Evolutionary conservation across 352 stramenopile genomes (phyloP), one percentile per base, ranked within the genome.

Genomic region (Lagenidium giganteum): DNA sequence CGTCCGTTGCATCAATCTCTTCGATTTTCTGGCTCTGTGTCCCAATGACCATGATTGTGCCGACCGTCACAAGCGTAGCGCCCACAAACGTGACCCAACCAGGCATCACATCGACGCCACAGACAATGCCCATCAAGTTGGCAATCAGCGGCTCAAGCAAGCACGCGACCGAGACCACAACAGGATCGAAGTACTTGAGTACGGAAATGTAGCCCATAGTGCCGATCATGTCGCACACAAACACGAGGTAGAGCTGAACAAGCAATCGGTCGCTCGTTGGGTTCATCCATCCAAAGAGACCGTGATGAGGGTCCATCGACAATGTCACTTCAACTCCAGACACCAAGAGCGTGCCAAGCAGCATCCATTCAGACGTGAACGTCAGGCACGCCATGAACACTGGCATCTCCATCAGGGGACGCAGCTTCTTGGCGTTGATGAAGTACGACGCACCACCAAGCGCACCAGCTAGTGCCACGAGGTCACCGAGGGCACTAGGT

Each of bases 151-250:
- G 82, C 60, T 95, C 81, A 37, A 93, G 57, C 14, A 93, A 52
- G 32, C 71, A 86, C n/a, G 91, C 74, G 36, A 87, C 83, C 21
- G 75, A 76, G 21, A 91, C 61, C 13, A 93, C 77, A 27, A 95
- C 82, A 16, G 81, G 69, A 51, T 92, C 81, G 49, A 95, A 95
- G 61, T 95, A 93, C 44, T 95, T 93, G 70, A 95, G 84, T 31
- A 90, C 78, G 29, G 65, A 79, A 51, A 95, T 70, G 63, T 88
- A 95, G 14, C 82, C 82, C 55, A 83, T 88, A 7, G 77, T 92
- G 32, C 83, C 80, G 24, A 93, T 64, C 25, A 78, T 53, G 54
- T 91, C 86, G 45, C 83, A 93, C 25, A 93, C 50, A 21, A 93
- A 65, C 27, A 84, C 76, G 18, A 93, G 67, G 48, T 84, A 93